Evolutionary conservation across 345 rosid genomes (phyloP).

Genomic region (Erucastrum elatum): DNA sequence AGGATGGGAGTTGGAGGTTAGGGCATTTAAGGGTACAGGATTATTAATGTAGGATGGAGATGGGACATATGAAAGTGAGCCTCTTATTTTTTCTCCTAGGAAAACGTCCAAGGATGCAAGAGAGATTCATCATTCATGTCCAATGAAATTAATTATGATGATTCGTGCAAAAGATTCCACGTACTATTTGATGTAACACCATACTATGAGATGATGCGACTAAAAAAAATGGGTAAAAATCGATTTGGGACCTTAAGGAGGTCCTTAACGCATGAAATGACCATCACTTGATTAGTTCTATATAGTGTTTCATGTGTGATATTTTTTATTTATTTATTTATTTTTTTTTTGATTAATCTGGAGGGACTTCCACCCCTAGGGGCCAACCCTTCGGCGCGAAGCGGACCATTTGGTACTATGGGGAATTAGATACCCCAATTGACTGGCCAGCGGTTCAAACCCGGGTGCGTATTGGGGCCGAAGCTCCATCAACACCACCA

Average conservation of each 20-base stretch:
- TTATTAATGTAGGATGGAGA: slow-evolving; percentile 14
- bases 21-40: slow-evolving; percentile 12
- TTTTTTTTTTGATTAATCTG: no score
- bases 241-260: neutral
- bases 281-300: neutral
- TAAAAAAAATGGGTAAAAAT: neutral
- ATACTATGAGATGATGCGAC: neutral
- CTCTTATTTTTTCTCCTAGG: neutral
- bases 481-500: no score
- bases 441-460: no score
- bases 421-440: no score
- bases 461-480: no score
- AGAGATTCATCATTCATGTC: neutral
- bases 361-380: no score
- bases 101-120: neutral
- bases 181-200: neutral
- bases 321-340: no score
- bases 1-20: slow-evolving; percentile 6
- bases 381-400: no score
- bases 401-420: no score
- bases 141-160: neutral
- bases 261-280: neutral
- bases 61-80: slow-evolving; percentile 18
- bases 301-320: neutral
- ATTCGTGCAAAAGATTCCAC: neutral